These are phyloP conservation scores for Sugiyamaella pinicola DNA, from an alignment of 1,139 yeast genomes.

Conservation along the genomic window DNA sequence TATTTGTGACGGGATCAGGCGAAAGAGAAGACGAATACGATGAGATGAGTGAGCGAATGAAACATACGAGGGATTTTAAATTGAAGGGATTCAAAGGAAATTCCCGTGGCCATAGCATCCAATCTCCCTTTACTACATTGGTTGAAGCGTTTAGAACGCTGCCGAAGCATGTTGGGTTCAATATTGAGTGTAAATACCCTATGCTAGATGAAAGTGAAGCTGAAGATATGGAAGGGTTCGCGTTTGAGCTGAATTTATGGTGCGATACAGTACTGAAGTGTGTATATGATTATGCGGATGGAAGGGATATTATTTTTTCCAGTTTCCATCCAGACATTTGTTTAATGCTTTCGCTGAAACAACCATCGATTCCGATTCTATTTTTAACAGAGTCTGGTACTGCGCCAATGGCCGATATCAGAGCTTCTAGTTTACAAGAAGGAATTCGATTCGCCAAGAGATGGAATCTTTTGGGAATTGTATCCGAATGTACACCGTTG, in stretches of 20 bases:
- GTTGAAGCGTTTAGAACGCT: constrained; percentile 80
- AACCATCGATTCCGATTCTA: constrained; percentile 81
- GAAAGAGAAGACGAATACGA: constrained; percentile 34
- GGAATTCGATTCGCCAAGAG: constrained; percentile 89
- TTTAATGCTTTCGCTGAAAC: constrained; percentile 80
- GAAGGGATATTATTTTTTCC: constrained; percentile 86
- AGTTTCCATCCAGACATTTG: constrained; percentile 96
- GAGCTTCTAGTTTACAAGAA: constrained; percentile 86
- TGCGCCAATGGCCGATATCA: constrained; percentile 76
- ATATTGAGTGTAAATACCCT: constrained; percentile 93
- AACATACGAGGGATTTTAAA: constrained; percentile 84
- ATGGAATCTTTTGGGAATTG: constrained; percentile 92
- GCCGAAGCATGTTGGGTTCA: constrained; percentile 86
- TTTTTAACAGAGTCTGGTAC: constrained; percentile 91
- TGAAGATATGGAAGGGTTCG: constrained; percentile 86
- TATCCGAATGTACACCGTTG: constrained; percentile 83
- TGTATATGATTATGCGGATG: constrained; percentile 76
- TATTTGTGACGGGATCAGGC: constrained; percentile 32
- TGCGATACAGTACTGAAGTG: constrained; percentile 74
- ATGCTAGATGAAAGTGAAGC: constrained; percentile 90
- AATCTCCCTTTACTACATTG: constrained; percentile 87
- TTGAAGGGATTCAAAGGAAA: constrained; percentile 88
- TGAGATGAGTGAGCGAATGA: constrained; percentile 66
- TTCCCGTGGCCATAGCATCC: constrained; percentile 84
- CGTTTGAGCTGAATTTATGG: constrained; percentile 82